Conservation (phyloP, 176 grass and related monocot genomes). For the Melocanna baccifera region DNA sequence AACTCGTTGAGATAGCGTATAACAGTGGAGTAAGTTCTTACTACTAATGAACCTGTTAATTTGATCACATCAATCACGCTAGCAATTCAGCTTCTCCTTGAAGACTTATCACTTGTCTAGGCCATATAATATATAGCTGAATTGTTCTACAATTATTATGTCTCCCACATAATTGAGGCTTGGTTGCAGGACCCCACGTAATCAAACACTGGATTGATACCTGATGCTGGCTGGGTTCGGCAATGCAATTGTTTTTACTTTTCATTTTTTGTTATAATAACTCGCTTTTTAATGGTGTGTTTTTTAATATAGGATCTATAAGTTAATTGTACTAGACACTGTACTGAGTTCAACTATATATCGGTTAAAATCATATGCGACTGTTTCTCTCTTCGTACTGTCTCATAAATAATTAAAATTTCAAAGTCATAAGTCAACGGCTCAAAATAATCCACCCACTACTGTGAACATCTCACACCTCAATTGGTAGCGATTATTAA, state of each 20-base stretch:
- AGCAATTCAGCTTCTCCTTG: neutral
- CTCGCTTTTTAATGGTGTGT: too few species aligned
- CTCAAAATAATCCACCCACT: too few species aligned
- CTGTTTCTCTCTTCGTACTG: too few species aligned
- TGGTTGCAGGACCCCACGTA: neutral
- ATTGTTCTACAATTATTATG: neutral
- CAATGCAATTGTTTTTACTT: too few species aligned
- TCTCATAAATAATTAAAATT: too few species aligned
- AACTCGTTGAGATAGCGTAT: neutral
- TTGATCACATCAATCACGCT: neutral
- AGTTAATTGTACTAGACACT: too few species aligned
- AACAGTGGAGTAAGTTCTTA: neutral
- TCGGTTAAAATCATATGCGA: too few species aligned
- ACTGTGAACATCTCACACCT: neutral
- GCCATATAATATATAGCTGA: neutral
- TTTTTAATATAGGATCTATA: too few species aligned
- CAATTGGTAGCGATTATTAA: neutral
- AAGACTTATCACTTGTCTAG: neutral
- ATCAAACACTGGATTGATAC: neutral
- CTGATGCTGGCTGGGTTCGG: too few species aligned
- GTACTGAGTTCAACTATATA: too few species aligned
- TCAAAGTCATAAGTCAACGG: too few species aligned
- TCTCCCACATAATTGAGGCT: neutral
- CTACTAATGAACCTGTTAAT: neutral
- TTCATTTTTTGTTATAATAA: too few species aligned